Conservation (phyloP, 164 flowering plant genomes). For the Piper longum region DNA sequence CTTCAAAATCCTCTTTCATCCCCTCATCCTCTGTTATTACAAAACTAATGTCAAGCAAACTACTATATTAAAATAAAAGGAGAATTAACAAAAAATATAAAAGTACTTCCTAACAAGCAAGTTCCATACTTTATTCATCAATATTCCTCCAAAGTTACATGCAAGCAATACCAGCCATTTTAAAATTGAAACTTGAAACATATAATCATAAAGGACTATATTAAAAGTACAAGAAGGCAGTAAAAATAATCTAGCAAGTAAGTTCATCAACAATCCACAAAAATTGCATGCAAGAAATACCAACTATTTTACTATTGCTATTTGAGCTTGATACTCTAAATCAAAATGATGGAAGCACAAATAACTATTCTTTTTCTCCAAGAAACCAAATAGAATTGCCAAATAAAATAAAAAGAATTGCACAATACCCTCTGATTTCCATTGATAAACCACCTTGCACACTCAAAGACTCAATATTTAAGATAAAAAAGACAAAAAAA, state of each 20-base stretch:
- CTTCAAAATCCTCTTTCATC: conserved; percentile 50
- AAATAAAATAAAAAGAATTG: neutral
- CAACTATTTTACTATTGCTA: too few relatives aligned
- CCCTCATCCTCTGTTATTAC: conserved; percentile 42
- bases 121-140: too few relatives aligned
- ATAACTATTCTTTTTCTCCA: neutral
- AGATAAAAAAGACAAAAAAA: neutral
- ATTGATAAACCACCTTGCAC: too few relatives aligned
- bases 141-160: too few relatives aligned
- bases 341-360: neutral
- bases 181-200: too few relatives aligned
- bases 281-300: too few relatives aligned
- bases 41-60: conserved; percentile 5
- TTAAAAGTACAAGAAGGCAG: neutral
- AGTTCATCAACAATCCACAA: too few relatives aligned
- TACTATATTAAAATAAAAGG: neutral
- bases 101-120: neutral
- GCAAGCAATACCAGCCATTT: too few relatives aligned
- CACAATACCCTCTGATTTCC: neutral
- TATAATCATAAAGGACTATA: neutral
- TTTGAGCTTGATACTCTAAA: too few relatives aligned
- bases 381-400: neutral
- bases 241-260: too few relatives aligned
- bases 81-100: neutral
- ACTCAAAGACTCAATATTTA: neutral